phyloP scores from a whole-genome alignment of 1,284 basidiomycete genomes.

The Malassezia globosa region DNA sequence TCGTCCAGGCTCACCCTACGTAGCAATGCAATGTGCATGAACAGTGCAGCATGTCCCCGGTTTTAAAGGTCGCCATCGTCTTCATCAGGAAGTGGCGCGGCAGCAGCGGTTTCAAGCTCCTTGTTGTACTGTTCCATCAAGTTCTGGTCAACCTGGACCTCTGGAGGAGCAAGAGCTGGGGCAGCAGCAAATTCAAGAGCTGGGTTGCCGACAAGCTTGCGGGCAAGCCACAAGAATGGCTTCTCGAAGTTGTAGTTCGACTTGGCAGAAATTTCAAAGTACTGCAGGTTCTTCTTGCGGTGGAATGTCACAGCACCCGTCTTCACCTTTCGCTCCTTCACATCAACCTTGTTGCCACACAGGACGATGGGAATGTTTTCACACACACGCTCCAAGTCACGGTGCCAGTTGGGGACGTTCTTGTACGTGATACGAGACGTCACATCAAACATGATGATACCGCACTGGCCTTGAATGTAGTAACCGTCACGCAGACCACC shows the following conservation, averaged over 20 bases:
- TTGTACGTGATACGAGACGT: conserved; percentile 99
- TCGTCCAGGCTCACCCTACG: no score
- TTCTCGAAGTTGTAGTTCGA: conserved; percentile 99
- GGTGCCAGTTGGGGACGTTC: conserved; percentile 99
- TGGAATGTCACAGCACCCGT: conserved; percentile 98
- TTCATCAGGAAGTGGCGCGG: conserved; percentile 53
- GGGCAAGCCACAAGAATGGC: conserved; percentile 97
- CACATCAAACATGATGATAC: conserved; percentile 99
- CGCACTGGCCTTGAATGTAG: conserved; percentile 68
- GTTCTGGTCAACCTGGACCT: conserved; percentile 69
- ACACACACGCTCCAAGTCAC: conserved; percentile 97
- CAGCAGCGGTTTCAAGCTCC: conserved; percentile 58
- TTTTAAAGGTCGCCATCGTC: conserved; percentile 49
- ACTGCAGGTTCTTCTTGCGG: conserved; percentile 99
- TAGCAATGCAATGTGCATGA: no score
- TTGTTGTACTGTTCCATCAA: conserved; percentile 74
- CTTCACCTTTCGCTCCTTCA: conserved; percentile 99
- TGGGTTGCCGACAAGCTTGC: conserved; percentile 91
- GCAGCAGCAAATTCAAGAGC: conserved; percentile 89
- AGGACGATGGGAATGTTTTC: conserved; percentile 99
- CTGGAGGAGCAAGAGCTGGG: conserved; percentile 85
- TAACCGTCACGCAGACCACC: conserved; percentile 46
- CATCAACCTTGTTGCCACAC: conserved; percentile 99
- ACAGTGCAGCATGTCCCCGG: no score
- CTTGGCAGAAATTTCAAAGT: conserved; percentile 99